Percentiles rank a stretch among this genome's conserved stretches.
Conservation (phyloP, 1,139 yeast genomes). For the Pneumocystis oryctolagi region DNA sequence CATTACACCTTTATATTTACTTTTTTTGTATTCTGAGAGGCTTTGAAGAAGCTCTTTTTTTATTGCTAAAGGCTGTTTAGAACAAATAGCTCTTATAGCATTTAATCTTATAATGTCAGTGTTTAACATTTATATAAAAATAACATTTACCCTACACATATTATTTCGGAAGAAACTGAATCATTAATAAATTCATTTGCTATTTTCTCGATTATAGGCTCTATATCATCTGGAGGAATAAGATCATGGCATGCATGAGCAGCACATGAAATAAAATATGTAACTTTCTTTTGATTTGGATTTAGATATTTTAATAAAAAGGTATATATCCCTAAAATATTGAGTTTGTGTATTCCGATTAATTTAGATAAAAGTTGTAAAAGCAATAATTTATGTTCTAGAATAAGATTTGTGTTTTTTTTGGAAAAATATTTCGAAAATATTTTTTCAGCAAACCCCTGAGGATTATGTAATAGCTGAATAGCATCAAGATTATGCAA, state of each 20-base stretch:
- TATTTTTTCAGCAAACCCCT: conserved; percentile 82
- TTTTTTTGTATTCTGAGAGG: conserved; percentile 75
- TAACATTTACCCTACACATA: conserved; percentile 59
- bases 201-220: conserved; percentile 67
- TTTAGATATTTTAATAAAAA: conserved; percentile 48
- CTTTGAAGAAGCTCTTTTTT: conserved; percentile 78
- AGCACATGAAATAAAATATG: conserved; percentile 89
- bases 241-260: conserved; percentile 95
- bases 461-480: conserved; percentile 88
- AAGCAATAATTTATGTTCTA: conserved; percentile 78
- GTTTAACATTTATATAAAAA: background rate
- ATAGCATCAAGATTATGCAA: conserved; percentile 86
- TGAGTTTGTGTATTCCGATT: conserved; percentile 86
- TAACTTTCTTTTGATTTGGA: conserved; percentile 86
- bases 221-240: conserved; percentile 85
- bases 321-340: conserved; percentile 77
- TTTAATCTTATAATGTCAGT: conserved; percentile 32
- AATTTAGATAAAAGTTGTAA: conserved; percentile 76
- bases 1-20: conserved; percentile 83
- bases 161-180: conserved; percentile 95
- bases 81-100: conserved; percentile 78
- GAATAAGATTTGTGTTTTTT: conserved; percentile 42
- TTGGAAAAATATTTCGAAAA: conserved; percentile 60
- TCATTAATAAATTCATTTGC: conserved; percentile 97
- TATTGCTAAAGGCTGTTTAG: conserved; percentile 89